A percentile compares a stretch with the other conserved stretches of the same genome.
Evolutionary conservation across 2,329 filamentous ascomycete genomes (phyloP).

Genomic region (Phialocephala subalpina): DNA sequence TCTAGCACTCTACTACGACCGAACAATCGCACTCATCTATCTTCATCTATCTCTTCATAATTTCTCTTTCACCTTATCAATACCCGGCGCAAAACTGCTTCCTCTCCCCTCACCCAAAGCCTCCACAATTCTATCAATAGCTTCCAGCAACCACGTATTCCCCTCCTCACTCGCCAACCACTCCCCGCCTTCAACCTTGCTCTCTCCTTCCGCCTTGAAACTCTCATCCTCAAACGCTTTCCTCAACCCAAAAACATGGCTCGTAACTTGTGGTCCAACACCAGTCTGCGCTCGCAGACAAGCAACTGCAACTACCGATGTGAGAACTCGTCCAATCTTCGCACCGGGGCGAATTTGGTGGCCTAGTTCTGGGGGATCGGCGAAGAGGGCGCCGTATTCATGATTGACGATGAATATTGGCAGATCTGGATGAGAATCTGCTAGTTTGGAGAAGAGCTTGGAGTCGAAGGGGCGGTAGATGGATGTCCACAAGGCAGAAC

Average conservation of each 20-base stretch:
- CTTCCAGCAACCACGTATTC: slow-evolving; percentile 67
- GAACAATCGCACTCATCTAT: background rate
- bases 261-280: slow-evolving; percentile 82
- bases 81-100: slow-evolving; percentile 63
- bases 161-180: slow-evolving; percentile 74
- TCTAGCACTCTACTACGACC: background rate
- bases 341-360: slow-evolving; percentile 46
- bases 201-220: slow-evolving; percentile 55
- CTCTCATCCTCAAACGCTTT: slow-evolving; percentile 78
- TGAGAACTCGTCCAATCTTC: slow-evolving; percentile 73
- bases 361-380: slow-evolving; percentile 63
- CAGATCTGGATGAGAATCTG: slow-evolving; percentile 79
- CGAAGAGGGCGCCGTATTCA: slow-evolving; percentile 78
- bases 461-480: slow-evolving; percentile 79
- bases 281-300: slow-evolving; percentile 82
- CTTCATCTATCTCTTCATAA: background rate
- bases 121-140: slow-evolving; percentile 67
- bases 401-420: slow-evolving; percentile 80
- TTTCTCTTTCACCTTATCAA: slow-evolving; percentile 45
- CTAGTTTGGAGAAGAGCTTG: slow-evolving; percentile 76
- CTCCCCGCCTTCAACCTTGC: slow-evolving; percentile 56
- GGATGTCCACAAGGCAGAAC: slow-evolving; percentile 74
- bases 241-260: slow-evolving; percentile 81
- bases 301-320: slow-evolving; percentile 76
- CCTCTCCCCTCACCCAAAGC: slow-evolving; percentile 56